Base-by-base conservation (phyloP, 140 eudicot species). In the Oenanthe javanica region DNA sequence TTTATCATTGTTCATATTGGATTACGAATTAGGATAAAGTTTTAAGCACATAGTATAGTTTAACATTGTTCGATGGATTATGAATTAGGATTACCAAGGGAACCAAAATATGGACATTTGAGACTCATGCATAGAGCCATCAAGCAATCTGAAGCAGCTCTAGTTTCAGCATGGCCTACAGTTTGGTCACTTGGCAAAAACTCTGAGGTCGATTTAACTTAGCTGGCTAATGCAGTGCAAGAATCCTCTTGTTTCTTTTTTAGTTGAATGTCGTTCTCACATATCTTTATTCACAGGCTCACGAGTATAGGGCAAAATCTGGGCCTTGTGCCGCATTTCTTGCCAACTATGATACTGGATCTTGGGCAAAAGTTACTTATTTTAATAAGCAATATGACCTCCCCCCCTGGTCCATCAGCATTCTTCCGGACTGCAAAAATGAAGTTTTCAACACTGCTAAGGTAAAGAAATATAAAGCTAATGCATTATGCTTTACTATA, bases 341-440 rank as follows among this genome's bases (percentile, higher is more conserved):
- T 46, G 84, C 98, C 83, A 94, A 94, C 83, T 92, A 74, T 73
- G 97, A 94, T 86, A 84, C 96, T 2, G 77, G 81, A 46, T 78
- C 48, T 78, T 86, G 92, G 40, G 88, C 89, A 40, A 89, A 86
- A 81, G 84, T 92, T 79, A 87, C 86, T 15, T 94, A 86, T 52
- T 86, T 85, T 75, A 93, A 93, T 76, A 23, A 63, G 73, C 93
- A 83, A 81, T 92, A 92, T 79, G 83, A 94, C 80, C 87, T 94
- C 72, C 97, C 98, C 57, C 90, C 97, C 74, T 94, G 98, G 98
- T 94, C 98, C 42, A 81, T 94, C 78, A 92, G 94, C 91, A 92
- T 94, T 81, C 89, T 94, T 66, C 97, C 96, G 1, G 94, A 92
- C 86, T 94, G 98, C 88, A 94, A 90, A 78, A 85, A 83, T 43